phyloP scores from a whole-genome alignment of 352 stramenopile species.

The Phytopythium helicoides region DNA sequence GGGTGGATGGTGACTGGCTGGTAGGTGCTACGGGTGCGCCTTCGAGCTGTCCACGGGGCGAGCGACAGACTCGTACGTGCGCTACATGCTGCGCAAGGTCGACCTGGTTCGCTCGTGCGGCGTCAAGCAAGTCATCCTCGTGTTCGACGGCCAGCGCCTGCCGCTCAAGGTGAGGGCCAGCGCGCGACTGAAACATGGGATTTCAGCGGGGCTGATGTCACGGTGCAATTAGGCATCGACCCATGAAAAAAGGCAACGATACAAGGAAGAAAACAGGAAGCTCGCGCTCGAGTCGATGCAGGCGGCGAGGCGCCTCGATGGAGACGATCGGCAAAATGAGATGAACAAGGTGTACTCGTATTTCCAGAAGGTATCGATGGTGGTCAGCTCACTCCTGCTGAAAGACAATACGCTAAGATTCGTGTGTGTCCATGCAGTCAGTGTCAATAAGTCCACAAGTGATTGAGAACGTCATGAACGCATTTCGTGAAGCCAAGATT shows the following conservation, averaged over 20 bases:
- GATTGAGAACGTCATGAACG: slow-evolving; percentile 54
- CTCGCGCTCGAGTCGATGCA: slow-evolving; percentile 50
- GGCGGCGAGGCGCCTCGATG: slow-evolving; percentile 41
- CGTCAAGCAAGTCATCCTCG: slow-evolving; percentile 55
- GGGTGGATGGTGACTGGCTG: too few relatives aligned
- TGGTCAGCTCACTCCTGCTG: background rate
- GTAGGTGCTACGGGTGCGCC: slow-evolving; percentile 78
- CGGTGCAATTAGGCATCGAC: slow-evolving; percentile 40
- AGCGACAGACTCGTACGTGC: slow-evolving; percentile 61
- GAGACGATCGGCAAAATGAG: slow-evolving; percentile 44
- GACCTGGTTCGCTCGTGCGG: slow-evolving; percentile 53
- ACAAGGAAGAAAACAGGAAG: slow-evolving; percentile 57
- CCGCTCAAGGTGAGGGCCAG: slow-evolving; percentile 81
- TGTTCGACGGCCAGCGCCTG: slow-evolving; percentile 75
- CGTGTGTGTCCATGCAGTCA: slow-evolving; percentile 20
- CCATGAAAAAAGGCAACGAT: slow-evolving; percentile 54
- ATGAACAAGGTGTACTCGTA: slow-evolving; percentile 54
- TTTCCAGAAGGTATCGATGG: slow-evolving; percentile 41
- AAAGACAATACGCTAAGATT: background rate
- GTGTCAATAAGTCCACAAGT: slow-evolving; percentile 68
- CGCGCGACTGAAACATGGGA: too few relatives aligned
- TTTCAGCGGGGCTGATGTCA: background rate
- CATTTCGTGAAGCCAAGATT: slow-evolving; percentile 38
- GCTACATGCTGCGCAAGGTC: slow-evolving; percentile 76
- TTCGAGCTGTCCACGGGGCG: slow-evolving; percentile 67